Evolutionary conservation across 2,329 filamentous ascomycete genomes (phyloP).

Genomic region (Alternaria gaisen): DNA sequence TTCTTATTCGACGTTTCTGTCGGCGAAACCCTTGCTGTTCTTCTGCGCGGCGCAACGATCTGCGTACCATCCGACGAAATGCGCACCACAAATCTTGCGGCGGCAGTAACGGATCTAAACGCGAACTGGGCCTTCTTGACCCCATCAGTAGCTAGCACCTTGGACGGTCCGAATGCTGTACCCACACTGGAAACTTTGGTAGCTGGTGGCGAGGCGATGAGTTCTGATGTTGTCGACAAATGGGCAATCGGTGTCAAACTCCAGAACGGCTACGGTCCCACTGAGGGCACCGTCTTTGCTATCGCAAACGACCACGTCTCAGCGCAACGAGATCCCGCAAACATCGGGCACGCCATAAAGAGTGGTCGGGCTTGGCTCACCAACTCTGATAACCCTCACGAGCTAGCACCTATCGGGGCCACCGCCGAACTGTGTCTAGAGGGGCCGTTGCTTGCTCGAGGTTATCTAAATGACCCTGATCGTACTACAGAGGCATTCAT

Average conservation of each 20-base stretch:
- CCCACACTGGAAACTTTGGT: slow-evolving; percentile 52
- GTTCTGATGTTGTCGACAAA: slow-evolving; percentile 36
- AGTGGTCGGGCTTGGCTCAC: slow-evolving; percentile 43
- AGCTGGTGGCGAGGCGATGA: slow-evolving; percentile 41
- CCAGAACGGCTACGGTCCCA: slow-evolving; percentile 43
- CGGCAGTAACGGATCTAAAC: slow-evolving; percentile 40
- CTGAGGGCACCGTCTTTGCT: slow-evolving; percentile 39
- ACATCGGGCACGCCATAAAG: slow-evolving; percentile 36
- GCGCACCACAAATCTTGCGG: slow-evolving; percentile 55
- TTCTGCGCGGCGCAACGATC: slow-evolving; percentile 43
- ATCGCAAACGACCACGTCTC: slow-evolving; percentile 38
- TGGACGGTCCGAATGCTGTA: slow-evolving; percentile 43
- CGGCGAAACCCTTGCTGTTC: slow-evolving; percentile 44
- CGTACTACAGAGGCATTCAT: slow-evolving; percentile 41
- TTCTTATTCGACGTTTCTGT: slow-evolving; percentile 48
- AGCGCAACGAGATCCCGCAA: slow-evolving; percentile 29
- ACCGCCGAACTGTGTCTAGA: slow-evolving; percentile 46
- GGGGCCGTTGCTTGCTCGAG: slow-evolving; percentile 42
- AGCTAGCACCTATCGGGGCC: slow-evolving; percentile 43
- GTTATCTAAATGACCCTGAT: slow-evolving; percentile 39
- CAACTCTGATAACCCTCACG: slow-evolving; percentile 33
- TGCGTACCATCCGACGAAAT: slow-evolving; percentile 52
- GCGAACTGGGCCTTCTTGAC: slow-evolving; percentile 48
- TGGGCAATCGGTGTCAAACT: slow-evolving; percentile 37
- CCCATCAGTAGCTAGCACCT: slow-evolving; percentile 47